Evolutionary conservation across 2,329 filamentous ascomycete species (phyloP).

Genomic region (Lasiodiplodia sp.): DNA sequence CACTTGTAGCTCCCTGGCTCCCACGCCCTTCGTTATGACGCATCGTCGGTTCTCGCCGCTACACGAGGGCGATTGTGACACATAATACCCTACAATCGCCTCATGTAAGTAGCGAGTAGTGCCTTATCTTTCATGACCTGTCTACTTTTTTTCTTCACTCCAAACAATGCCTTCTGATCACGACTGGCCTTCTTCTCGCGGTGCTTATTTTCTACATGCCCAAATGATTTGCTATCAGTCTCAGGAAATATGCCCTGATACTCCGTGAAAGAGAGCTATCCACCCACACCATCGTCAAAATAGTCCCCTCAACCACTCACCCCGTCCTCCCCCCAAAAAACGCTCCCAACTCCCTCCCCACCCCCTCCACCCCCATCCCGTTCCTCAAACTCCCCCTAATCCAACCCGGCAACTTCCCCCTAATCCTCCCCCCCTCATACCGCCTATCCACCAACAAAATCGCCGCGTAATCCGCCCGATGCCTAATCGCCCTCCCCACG

Average conservation of each 20-base stretch:
- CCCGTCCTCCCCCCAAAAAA: conserved; percentile 47
- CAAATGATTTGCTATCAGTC: too few species aligned
- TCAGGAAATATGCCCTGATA: too few species aligned
- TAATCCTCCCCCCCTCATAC: conserved; percentile 77
- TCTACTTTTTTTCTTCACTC: too few species aligned
- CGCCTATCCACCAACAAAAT: conserved; percentile 85
- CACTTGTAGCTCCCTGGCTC: not conserved
- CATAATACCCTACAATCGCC: not conserved
- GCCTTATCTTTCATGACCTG: too few species aligned
- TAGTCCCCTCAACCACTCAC: conserved; percentile 62
- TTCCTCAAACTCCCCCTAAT: conserved; percentile 72
- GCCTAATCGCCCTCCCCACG: conserved; percentile 89
- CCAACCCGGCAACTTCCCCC: conserved; percentile 85
- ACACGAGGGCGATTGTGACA: not conserved
- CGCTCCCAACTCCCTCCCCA: conserved; percentile 43
- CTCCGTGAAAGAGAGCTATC: too few species aligned
- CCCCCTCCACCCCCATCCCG: conserved; percentile 53
- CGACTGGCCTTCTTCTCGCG: too few species aligned
- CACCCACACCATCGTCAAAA: too few species aligned
- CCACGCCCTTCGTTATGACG: not conserved
- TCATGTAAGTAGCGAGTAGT: too few species aligned
- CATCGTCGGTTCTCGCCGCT: too few species aligned
- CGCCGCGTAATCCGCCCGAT: conserved; percentile 85
- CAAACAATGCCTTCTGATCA: too few species aligned
- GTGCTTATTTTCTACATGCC: too few species aligned